Base-by-base conservation (phyloP, 2,329 filamentous ascomycete genomes). In the Lojkania enalia region DNA sequence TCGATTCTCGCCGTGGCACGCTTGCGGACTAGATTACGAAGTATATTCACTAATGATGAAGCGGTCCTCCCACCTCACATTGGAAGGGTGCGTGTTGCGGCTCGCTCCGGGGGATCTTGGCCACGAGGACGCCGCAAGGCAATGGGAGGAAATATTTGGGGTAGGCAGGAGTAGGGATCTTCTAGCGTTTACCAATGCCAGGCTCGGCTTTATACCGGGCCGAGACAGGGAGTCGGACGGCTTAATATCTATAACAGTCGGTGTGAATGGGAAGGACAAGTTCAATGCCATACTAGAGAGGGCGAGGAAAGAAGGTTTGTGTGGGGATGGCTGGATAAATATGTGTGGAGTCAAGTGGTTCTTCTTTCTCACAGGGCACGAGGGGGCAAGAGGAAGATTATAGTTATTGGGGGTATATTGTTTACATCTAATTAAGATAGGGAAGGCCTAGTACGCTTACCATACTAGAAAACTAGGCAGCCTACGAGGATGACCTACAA, bases 1-100 rank as follows among this genome's bases (percentile, higher is more conserved):
- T 4, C 58, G 58, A 2, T 74, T 73, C 55, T 71, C 70, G 7
- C 73, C 70, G 1, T 77, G 74, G 74, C 73, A 76, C 52, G 69
- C 72, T 0, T 74, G 69, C 39, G 73, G 73, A 0, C 44, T 59
- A 2, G 58, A 71, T 25, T 64, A 71, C 46, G 44, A 57, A 12
- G 45, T 30, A 2, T 74, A 74, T 46, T 64, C 55, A 9, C 48
- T 58, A 0, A 61, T 44, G 4, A 76, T 75, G 73, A 65, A 61
- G 42, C 60, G 63, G 5, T 39, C 57, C 27, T 55, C 58, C 6
- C 61, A 73, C 42, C 57, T 75, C 23, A 54, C 59, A 15, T 59
- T 76, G 2, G 39, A 69, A 18, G 63, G 63, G 16, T 67, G 63
- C 35, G 55, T 67, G 3, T 57, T 71, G 31, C 62, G 71, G 14